Percentiles rank a stretch among this genome's conserved stretches.
Conservation (phyloP, 1,284 basidiomycete genomes). For the Irpex sp. region DNA sequence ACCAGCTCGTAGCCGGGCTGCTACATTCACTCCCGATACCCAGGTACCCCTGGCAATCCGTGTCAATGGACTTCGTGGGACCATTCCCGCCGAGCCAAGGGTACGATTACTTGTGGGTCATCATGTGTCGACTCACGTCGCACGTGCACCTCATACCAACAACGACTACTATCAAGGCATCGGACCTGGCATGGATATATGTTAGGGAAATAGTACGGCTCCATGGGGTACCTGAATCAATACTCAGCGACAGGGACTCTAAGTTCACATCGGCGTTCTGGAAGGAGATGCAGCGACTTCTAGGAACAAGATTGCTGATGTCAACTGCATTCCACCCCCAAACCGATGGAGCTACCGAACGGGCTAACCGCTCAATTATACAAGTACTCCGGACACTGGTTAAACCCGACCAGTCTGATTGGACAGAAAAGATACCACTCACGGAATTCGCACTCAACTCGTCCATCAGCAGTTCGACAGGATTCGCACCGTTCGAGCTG, state of each 20-base stretch:
- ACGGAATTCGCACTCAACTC: conserved; percentile 28
- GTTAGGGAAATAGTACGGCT: conserved; percentile 32
- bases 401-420: conserved; percentile 31
- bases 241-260: conserved; percentile 39
- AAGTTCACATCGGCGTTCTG: conserved; percentile 42
- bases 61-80: no score
- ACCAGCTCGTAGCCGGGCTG: no score
- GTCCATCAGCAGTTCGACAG: background rate
- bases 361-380: conserved; percentile 33
- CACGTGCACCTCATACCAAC: conserved; percentile 31
- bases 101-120: no score
- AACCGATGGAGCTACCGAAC: conserved; percentile 36
- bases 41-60: no score
- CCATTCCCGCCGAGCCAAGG: no score
- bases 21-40: no score
- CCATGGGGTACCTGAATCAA: conserved; percentile 36
- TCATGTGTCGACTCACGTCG: conserved; percentile 29
- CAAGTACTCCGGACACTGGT: conserved; percentile 36
- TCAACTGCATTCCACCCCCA: conserved; percentile 43
- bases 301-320: conserved; percentile 34
- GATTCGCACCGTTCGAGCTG: conserved; percentile 25
- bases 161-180: conserved; percentile 26
- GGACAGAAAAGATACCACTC: conserved; percentile 30
- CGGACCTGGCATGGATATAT: conserved; percentile 36
- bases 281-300: conserved; percentile 31